Evolutionary conservation across 2,329 filamentous ascomycete species (phyloP), one percentile per base, ranked within the genome.

Genomic region (Ceratocystis papillata): DNA sequence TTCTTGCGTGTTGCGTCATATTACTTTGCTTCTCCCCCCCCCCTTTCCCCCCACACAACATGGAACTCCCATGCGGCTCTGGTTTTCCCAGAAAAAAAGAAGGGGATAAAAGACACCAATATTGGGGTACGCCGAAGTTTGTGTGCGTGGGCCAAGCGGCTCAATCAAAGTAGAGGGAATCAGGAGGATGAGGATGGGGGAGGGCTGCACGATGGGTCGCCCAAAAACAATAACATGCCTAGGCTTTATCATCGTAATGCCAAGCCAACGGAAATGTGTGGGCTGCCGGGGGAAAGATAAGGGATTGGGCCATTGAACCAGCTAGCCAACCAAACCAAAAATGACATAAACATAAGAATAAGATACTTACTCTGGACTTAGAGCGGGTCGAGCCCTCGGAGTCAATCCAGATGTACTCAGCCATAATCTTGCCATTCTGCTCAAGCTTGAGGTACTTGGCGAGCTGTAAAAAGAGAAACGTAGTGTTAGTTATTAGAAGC

Each of bases 331-430:
- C 37, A 41, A 41, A 15, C 37, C 10, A 41, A 41, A 41, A 12
- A 41, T 41, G 37, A 41, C 37, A 10, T 37, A 41, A 15, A 41
- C 37, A 41, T 41, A n/a, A n/a, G 46, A 62, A 25, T 44, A 28
- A 37, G 69, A 69, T 70, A 82, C 90, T 82, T 82, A 96, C 93
- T 84, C 91, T 95, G 75, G 89, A 93, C 83, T 97, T 99, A 76
- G 91, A 96, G 74, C 94, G 91, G 72, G 89, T 83, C 74, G 88
- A 87, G 76, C 92, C 91, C 70, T 80, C 78, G 70, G 88, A 82
- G 75, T 96, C 92, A 76, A 96, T 88, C 93, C 93, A 96, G 82
- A 96, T 86, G 80, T 96, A 96, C 81, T 96, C 93, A 75, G 91
- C 93, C 78, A 96, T 94, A 75, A 95, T 82, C 72, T 80, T 81